Evolutionary conservation across 305 asterid species (phyloP), one percentile per base, ranked within the genome.

Genomic region (Solanum chacoense): DNA sequence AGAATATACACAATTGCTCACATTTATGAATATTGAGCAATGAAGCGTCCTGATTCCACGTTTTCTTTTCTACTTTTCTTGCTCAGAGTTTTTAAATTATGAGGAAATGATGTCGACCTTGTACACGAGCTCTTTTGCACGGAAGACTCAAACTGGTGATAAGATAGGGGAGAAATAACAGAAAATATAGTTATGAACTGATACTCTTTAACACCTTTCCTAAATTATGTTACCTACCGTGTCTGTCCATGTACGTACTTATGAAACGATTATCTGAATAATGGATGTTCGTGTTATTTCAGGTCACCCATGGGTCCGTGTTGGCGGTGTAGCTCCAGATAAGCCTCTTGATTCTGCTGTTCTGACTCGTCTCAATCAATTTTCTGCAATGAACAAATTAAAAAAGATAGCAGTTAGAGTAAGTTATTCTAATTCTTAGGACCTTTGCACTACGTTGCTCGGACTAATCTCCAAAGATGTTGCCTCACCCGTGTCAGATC

Each of bases 231-330:
- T 75, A 20, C 81, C 14, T 75, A 20, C 81, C 7, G 3, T 75
- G 45, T 75, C 42, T 18, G 2, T 75, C 28, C 42, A 34, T 75
- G 4, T 5, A 32, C 42, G 10, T 72, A 14, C 38, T 76, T 35
- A 22, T 76, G 83, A 76, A 76, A 76, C n/a, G 0, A 18, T 35
- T 18, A 75, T 20, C 83, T 76, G 37, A 34, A 35, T 34, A 76
- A 22, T 34, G 83, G 18, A 76, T 76, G 84, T 59, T 18, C 28
- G 35, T 9, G 1, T 84, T 63, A 36, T 72, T 38, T 86, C 92
- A 96, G 99, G 95, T 92, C 99, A 96, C 73, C 99, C 98, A 65
- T 96, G 99, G 98, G 97, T 95, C 83, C 94, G 94, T 34, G 90
- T 90, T 32, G 94, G 88, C 79, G 98, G 99, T 24, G 92, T 69